Evolutionary conservation across 2,329 filamentous ascomycete genomes (phyloP).

Genomic region (Talaromyces sp.): DNA sequence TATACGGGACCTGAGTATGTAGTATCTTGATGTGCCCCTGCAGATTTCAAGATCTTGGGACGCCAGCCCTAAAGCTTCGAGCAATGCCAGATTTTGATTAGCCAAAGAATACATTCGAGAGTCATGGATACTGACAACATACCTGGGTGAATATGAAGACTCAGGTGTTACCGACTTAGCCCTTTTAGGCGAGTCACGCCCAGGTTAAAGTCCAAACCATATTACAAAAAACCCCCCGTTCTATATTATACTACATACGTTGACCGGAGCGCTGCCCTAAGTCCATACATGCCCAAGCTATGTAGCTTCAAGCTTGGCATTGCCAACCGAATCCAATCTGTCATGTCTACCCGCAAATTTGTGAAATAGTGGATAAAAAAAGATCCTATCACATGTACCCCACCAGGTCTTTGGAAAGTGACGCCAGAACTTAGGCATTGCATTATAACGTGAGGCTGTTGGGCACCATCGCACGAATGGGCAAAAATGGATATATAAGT

Average conservation of each 20-base stretch:
- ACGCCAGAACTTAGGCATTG: not conserved
- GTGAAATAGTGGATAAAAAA: not conserved
- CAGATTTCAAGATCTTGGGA: not conserved
- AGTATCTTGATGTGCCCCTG: not conserved
- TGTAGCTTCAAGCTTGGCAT: not conserved
- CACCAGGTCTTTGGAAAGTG: not conserved
- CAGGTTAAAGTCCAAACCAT: not conserved
- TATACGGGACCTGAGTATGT: not conserved
- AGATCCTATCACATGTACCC: not conserved
- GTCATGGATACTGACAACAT: not conserved
- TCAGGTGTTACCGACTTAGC: not conserved
- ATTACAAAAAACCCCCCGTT: not conserved
- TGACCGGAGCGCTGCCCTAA: not conserved
- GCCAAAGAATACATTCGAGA: not conserved
- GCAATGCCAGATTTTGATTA: not conserved
- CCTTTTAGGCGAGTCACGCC: not conserved
- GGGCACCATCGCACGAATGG: constrained; percentile 2
- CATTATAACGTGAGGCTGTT: constrained; percentile 9
- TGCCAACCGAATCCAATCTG: not conserved
- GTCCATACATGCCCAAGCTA: not conserved
- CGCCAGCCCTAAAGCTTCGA: not conserved
- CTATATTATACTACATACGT: not conserved
- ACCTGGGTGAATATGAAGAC: not conserved
- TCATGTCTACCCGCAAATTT: not conserved
- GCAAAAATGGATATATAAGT: not conserved